Evolutionary conservation across 305 asterid genomes (phyloP).

Genomic region (Fraxinus velutina): DNA sequence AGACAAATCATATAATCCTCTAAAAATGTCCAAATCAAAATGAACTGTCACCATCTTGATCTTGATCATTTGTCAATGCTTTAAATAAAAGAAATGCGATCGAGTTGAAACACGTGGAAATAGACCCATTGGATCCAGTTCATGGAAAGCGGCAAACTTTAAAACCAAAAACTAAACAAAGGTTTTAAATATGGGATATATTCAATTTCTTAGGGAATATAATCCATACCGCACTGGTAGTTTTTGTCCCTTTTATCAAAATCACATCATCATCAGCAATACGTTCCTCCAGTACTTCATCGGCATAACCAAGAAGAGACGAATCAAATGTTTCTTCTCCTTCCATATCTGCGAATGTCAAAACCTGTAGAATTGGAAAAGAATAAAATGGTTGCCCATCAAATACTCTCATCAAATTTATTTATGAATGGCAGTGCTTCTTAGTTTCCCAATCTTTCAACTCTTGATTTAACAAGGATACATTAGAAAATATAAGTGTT

Average conservation of each 20-base stretch:
- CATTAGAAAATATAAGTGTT: background rate
- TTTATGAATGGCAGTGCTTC: background rate
- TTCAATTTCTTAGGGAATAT: background rate
- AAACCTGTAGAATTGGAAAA: conserved; percentile 48
- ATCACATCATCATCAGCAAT: conserved; percentile 92
- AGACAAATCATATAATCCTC: background rate
- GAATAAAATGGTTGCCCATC: background rate
- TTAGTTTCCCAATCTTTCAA: background rate
- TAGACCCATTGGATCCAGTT: background rate
- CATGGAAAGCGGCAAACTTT: background rate
- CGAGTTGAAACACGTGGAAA: background rate
- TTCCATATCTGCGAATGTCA: conserved; percentile 97
- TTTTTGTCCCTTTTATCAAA: conserved; percentile 89
- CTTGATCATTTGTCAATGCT: background rate
- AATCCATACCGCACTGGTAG: conserved; percentile 59
- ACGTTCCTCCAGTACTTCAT: conserved; percentile 95
- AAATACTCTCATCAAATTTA: background rate
- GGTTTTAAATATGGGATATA: background rate
- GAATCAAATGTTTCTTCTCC: conserved; percentile 97
- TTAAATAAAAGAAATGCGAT: background rate
- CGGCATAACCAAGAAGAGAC: conserved; percentile 81
- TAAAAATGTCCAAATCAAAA: background rate
- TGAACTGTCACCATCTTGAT: background rate
- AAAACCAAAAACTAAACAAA: conserved; percentile 2
- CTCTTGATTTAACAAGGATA: background rate